Evolutionary conservation across 306 rosid species (phyloP), one percentile per base, ranked within the genome.

Genomic region (Medicago ruthenica): DNA sequence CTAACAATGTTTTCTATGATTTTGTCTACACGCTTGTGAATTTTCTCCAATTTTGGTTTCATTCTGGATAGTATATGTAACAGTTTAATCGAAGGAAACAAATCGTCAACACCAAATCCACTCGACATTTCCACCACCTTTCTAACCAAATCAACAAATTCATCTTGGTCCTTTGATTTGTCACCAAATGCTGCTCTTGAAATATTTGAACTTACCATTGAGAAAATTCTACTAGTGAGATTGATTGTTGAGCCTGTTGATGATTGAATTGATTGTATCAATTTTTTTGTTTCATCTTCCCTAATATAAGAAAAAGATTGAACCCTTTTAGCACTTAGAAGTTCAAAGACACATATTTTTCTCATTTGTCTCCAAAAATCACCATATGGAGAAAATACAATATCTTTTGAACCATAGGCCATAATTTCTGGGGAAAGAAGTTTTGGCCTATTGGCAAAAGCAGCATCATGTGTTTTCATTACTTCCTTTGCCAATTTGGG

Each of bases 11-110:
- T 67, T 0, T 57, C 70, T 1, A 65, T 18, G 20, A 79, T 8
- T 58, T 15, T 45, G 44, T 73, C 83, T 9, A 14, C 11, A 8
- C 16, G 17, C 34, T 66, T 31, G 21, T 57, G 79, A 58, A 79
- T 13, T 45, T 44, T 55, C 11, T 42, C 63, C 9, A 65, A 3
- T 8, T 34, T 79, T 0, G 54, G 6, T 44, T 47, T 79, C 68
- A 15, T 6, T 7, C 83, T 45, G 10, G 45, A 54, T 34, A 73
- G 1, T 6, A 13, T 10, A 55, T 31, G 36, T 2, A 79, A 3
- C 4, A 10, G 8, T 44, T 73, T 73, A 14, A 79, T 14, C 1
- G 83, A 79, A 65, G 83, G 83, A 45, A 79, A 79, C 42, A 79
- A 16, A 44, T 79, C 83, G 2, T 14, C 62, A 0, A 54, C 15